Conservation (phyloP, 1,284 basidiomycete genomes). For the Trametes polyzona region DNA sequence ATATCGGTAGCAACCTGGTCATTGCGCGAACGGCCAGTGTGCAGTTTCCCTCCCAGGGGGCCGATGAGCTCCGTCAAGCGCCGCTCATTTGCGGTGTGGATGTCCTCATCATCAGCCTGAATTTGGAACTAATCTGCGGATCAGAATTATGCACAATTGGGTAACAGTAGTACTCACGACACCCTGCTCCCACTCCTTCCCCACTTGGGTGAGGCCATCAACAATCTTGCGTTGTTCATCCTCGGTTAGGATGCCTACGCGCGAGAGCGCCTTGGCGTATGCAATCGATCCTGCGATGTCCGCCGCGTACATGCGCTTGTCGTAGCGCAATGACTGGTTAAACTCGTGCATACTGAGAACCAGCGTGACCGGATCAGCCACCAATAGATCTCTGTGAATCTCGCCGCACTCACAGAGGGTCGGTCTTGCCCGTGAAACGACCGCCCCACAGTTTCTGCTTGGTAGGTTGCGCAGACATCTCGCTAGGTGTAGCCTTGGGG, state of each 20-base stretch:
- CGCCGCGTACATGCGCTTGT: constrained; percentile 90
- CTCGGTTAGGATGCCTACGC: constrained; percentile 79
- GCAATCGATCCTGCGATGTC: constrained; percentile 96
- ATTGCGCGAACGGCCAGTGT: constrained; percentile 95
- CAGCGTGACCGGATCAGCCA: background rate
- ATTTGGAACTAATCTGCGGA: constrained; percentile 77
- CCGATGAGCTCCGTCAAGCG: constrained; percentile 94
- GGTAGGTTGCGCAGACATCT: constrained; percentile 62
- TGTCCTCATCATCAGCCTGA: constrained; percentile 92
- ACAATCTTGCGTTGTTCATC: constrained; percentile 79
- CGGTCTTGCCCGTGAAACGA: constrained; percentile 86
- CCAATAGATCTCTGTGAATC: background rate
- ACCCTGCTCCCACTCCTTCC: constrained; percentile 83
- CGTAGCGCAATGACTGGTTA: constrained; percentile 95
- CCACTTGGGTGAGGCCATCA: constrained; percentile 79
- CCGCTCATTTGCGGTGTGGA: constrained; percentile 99
- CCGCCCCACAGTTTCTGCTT: constrained; percentile 91
- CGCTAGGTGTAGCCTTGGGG: background rate
- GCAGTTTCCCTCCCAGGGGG: constrained; percentile 87
- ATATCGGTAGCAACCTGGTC: constrained; percentile 99
- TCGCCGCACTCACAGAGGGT: constrained; percentile 69
- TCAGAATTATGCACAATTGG: background rate
- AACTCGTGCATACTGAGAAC: constrained; percentile 86
- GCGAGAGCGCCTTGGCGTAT: constrained; percentile 86
- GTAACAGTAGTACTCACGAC: constrained; percentile 48